Base-by-base conservation (phyloP, 306 rosid genomes). In the Cucumis melo region DNA sequence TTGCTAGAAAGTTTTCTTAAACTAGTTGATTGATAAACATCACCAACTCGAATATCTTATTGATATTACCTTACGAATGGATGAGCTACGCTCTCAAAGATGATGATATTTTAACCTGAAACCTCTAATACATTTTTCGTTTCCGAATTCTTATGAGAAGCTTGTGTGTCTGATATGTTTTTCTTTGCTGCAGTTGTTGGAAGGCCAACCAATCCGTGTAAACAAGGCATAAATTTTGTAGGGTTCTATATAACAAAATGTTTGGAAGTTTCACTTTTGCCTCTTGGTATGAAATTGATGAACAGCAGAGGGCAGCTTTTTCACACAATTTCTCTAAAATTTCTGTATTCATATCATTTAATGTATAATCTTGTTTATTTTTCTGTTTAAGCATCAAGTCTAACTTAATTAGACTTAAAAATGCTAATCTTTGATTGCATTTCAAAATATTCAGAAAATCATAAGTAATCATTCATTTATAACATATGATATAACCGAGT, bases 121-220 rank as follows among this genome's bases (percentile, higher is more conserved):
- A 67, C 27, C 14, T 27, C 61, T 6, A 7, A 11, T 3, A 6
- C 42, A 51, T 24, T 44, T 42, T 60, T 77, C 21, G 55, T 79
- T 78, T 63, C 44, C 56, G n/a, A n/a, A 42, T 39, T 8, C 14
- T 46, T 76, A 36, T n/a, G 32, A n/a, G 53, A n/a, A 65, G 62
- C 53, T 74, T 54, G 59, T 32, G 80, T 62, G 78, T 58, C 20
- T 41, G 57, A 53, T 75, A 32, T 41, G 19, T 60, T 73, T 27
- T 0, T 83, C 42, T 81, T 60, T 60, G 61, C 27, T 87, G 90
- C 96, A 93, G 98, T 78, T 80, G 77, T 84, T 93, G 64, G 98
- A 93, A 87, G 98, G 96, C 56, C 93, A 89, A 81, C 62, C 63
- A 14, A 88, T 93, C 60, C 93, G 97, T 0, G 98, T 93, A 85